Conservation (phyloP, 768 basidiomycete genomes). For the Boletus coccyginus region DNA sequence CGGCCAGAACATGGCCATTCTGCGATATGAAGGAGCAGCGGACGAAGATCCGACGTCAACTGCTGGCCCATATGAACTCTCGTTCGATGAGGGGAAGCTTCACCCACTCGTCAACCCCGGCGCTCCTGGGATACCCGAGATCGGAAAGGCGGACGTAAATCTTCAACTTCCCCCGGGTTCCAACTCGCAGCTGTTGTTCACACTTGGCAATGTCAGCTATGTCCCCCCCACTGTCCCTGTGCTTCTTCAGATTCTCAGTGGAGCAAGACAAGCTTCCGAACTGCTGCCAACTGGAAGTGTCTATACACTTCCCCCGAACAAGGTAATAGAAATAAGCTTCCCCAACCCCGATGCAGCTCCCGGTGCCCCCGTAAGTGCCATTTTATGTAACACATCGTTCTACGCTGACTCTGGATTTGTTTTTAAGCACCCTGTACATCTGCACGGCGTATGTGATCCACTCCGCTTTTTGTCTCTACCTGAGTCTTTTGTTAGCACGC, state of each 20-base stretch:
- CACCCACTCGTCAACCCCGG: background rate
- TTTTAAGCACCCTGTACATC: slow-evolving; percentile 35
- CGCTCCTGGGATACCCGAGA: slow-evolving; percentile 1
- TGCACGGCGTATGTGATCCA: slow-evolving; percentile 36
- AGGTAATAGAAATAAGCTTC: slow-evolving; percentile 46
- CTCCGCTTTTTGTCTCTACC: background rate
- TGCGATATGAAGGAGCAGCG: background rate
- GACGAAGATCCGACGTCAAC: background rate
- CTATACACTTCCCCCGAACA: slow-evolving; percentile 43
- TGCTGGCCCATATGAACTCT: background rate
- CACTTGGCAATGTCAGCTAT: background rate
- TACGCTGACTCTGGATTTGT: background rate
- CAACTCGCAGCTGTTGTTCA: background rate
- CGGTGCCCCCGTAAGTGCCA: slow-evolving; percentile 29
- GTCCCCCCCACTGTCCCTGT: slow-evolving; percentile 40
- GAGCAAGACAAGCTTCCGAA: slow-evolving; percentile 40
- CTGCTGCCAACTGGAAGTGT: slow-evolving; percentile 49
- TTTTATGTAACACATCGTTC: too few species aligned
- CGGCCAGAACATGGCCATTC: slow-evolving; percentile 3
- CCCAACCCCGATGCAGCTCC: slow-evolving; percentile 28
- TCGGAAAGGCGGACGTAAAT: slow-evolving; percentile 3
- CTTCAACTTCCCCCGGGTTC: background rate
- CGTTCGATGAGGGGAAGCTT: background rate
- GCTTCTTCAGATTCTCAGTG: slow-evolving; percentile 37
- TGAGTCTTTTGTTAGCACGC: slow-evolving; percentile 22